phyloP scores from a whole-genome alignment of 148 eudicot genomes.

The Rhododendron ferrugineum region DNA sequence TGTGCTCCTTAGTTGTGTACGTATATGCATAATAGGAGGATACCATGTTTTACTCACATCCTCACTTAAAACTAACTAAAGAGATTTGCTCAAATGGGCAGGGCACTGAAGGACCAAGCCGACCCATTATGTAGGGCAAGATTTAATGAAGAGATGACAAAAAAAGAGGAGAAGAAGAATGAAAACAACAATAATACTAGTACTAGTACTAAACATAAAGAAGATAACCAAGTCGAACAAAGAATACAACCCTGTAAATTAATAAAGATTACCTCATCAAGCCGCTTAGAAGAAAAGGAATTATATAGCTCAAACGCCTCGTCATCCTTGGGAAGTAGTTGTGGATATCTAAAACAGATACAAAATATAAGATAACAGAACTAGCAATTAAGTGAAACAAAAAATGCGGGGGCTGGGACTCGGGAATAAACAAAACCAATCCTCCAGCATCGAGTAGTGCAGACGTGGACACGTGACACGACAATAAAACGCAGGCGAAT shows the following conservation, averaged over 20 bases:
- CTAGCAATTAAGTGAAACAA: slow-evolving; percentile 2
- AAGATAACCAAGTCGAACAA: neutral
- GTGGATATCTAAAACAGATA: slow-evolving; percentile 62
- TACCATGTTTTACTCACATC: neutral
- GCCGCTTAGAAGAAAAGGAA: slow-evolving; percentile 60
- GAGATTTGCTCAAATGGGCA: neutral
- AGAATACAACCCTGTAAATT: neutral
- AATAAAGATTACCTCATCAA: slow-evolving; percentile 67
- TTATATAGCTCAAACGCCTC: slow-evolving; percentile 75
- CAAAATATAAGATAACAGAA: neutral
- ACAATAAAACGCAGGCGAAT: neutral
- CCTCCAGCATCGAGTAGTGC: slow-evolving; percentile 2
- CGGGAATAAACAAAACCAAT: neutral
- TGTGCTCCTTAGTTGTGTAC: neutral
- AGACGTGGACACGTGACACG: no score
- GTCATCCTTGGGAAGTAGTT: slow-evolving; percentile 86
- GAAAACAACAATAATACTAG: neutral
- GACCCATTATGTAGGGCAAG: slow-evolving; percentile 4
- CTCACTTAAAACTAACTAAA: neutral
- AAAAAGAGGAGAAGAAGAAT: neutral
- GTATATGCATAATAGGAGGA: neutral
- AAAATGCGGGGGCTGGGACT: neutral
- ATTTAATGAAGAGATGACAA: neutral
- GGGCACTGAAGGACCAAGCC: slow-evolving; percentile 5
- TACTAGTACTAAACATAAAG: no score